Percentiles rank a stretch among this genome's conserved stretches.
phyloP scores from a whole-genome alignment of 2,329 filamentous ascomycete species.

The Ophiostoma populinum region DNA sequence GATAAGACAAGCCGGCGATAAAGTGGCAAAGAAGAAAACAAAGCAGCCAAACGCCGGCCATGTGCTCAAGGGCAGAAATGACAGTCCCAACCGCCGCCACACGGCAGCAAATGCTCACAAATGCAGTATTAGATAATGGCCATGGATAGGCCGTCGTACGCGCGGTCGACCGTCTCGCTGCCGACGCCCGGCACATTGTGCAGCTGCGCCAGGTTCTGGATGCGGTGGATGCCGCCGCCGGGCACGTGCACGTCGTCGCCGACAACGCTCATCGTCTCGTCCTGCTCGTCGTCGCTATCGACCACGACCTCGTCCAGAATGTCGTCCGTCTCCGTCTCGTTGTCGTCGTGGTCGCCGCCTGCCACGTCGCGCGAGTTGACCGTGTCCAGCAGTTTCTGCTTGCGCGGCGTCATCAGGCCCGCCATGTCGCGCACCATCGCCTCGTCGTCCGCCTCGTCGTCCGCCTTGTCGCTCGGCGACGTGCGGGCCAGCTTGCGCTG shows the following conservation, averaged over 20 bases:
- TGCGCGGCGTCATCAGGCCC: conserved; percentile 30
- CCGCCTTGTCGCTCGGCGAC: conserved; percentile 14
- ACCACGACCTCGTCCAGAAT: background rate
- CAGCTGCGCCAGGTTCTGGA: conserved; percentile 34
- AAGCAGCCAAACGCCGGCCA: background rate
- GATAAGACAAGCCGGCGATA: background rate
- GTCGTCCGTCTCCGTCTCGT: background rate
- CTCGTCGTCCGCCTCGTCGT: conserved; percentile 27
- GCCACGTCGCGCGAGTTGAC: conserved; percentile 55
- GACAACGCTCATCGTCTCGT: background rate
- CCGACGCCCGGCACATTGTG: conserved; percentile 39
- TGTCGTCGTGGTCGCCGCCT: conserved; percentile 20
- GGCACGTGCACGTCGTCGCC: background rate
- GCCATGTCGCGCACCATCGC: conserved; percentile 14
- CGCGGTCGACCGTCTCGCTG: conserved; percentile 36
- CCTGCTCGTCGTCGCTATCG: conserved; percentile 4
- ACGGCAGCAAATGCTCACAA: background rate
- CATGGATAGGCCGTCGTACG: conserved; percentile 28
- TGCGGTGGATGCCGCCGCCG: conserved; percentile 12
- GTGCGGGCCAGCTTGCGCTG: conserved; percentile 14
- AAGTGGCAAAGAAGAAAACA: background rate
- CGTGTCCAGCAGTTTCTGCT: conserved; percentile 46
- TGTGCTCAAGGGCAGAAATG: too few relatives aligned
- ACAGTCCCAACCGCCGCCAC: too few relatives aligned
- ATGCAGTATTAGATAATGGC: background rate